phyloP scores from a whole-genome alignment of 2,329 filamentous ascomycete species.

The Phyllosticta capitalensis region DNA sequence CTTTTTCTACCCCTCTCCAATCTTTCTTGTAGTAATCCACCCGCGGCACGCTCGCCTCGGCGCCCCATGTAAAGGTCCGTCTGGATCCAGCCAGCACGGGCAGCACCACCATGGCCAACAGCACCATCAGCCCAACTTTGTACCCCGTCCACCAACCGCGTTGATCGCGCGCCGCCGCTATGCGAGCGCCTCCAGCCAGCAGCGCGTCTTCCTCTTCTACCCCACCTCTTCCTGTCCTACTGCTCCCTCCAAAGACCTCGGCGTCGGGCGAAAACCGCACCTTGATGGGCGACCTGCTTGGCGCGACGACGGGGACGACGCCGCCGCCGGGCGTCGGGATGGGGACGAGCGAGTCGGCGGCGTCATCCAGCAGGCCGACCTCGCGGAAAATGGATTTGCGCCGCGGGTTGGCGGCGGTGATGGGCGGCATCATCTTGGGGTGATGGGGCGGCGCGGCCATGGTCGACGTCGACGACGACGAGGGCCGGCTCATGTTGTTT shows the following conservation, averaged over 20 bases:
- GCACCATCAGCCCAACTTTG: neutral
- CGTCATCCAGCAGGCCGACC: constrained; percentile 7
- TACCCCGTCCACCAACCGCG: neutral
- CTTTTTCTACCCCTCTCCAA: neutral
- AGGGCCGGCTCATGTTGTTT: neutral
- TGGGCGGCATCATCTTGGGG: constrained; percentile 4
- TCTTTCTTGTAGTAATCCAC: neutral
- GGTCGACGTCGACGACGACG: neutral
- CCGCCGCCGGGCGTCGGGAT: neutral
- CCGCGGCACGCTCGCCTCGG: neutral
- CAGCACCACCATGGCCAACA: neutral
- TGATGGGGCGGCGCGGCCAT: neutral
- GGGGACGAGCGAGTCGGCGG: neutral
- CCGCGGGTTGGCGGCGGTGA: constrained; percentile 3
- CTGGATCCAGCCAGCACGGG: neutral
- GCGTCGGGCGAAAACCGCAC: neutral
- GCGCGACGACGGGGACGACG: neutral
- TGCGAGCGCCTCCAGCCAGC: neutral
- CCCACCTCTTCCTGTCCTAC: neutral
- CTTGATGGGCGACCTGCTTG: neutral
- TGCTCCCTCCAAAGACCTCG: neutral
- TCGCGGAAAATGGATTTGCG: constrained; percentile 10
- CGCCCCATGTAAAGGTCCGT: neutral
- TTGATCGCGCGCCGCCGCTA: neutral
- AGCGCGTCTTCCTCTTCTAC: neutral